A percentile compares a stretch with the other conserved stretches of the same genome.
Evolutionary conservation across 768 basidiomycete genomes (phyloP).

Genomic region (Tephrocybe sp.): DNA sequence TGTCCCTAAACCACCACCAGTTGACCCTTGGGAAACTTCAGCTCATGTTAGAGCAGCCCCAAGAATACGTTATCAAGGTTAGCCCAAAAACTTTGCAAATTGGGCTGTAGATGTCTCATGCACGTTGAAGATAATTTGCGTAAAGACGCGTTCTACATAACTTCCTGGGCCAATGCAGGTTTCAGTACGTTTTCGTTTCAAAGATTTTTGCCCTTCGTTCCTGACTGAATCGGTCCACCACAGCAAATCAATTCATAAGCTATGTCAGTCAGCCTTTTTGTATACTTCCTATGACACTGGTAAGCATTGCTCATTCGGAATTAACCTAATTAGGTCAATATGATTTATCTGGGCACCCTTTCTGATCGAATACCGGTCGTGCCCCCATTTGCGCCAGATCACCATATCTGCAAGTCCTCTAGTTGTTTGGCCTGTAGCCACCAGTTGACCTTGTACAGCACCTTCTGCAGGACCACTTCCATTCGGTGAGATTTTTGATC

Average conservation of each 20-base stretch:
- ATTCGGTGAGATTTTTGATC: constrained; percentile 46
- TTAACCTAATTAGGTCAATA: constrained; percentile 34
- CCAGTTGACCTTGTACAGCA: too few species aligned
- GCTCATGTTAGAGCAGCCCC: constrained; percentile 13
- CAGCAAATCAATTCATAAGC: constrained; percentile 37
- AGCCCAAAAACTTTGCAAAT: not conserved
- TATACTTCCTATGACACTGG: not conserved
- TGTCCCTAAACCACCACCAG: not conserved
- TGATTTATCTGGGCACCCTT: constrained; percentile 46
- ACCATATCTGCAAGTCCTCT: constrained; percentile 31
- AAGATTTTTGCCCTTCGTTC: too few species aligned
- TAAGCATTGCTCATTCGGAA: not conserved
- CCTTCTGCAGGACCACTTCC: constrained; percentile 29
- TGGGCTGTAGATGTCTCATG: not conserved
- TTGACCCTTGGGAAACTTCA: constrained; percentile 13
- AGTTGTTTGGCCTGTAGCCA: too few species aligned
- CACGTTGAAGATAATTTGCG: constrained; percentile 41
- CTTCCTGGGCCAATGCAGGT: constrained; percentile 55
- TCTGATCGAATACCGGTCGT: constrained; percentile 47
- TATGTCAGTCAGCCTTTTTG: constrained; percentile 22
- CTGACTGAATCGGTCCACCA: not conserved
- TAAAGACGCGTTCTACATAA: constrained; percentile 52
- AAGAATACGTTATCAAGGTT: constrained; percentile 15
- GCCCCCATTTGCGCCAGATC: constrained; percentile 45
- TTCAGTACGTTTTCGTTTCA: constrained; percentile 41